Base-by-base conservation (phyloP, 2,329 filamentous ascomycete genomes). In the Botryotinia globosa region DNA sequence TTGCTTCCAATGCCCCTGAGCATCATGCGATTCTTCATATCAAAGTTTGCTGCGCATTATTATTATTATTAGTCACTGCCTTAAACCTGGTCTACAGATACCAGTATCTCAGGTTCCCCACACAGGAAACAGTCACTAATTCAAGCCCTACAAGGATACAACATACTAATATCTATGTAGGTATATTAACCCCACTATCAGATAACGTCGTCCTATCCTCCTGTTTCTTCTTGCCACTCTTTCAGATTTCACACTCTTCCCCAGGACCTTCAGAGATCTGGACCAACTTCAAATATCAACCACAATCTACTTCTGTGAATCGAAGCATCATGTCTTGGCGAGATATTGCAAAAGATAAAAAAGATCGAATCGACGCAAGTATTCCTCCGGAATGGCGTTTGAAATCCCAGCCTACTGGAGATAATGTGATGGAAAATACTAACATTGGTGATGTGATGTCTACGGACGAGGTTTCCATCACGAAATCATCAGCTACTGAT, bases 341-440 rank as follows among this genome's bases (percentile, higher is more conserved):
- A 80, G 77, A 81, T 5, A 77, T 81, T 14, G 88, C 85, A 29
- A 81, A 84, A 71, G 82, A 82, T 42, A 91, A 91, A 80, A 84
- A 87, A 54, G 84, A 86, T 45, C 82, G 84, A 1, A 85, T 89
- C 69, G 80, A 86, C 32, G 81, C 84, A 12, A 82, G 85, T 3
- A 89, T 91, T 69, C 88, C 89, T 0, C 69, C 83, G 44, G 84
- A 87, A 81, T 90, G 89, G 88, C 83, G 82, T 39, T 79, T 83
- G 34, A 81, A 84, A 69, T 83, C 88, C 73, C 85, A 88, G 73
- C 73, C 81, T n/a, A 89, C 86, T 75, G 85, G 90, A 54, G 84
- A 87, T 42, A 84, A 88, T 71, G 90, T 84, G 74, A 82, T 91
- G 1, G 83, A 80, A 10, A 76, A 75, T 56, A 76, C 77, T 3